Evolutionary conservation across 352 stramenopile genomes (phyloP), one percentile per base, ranked within the genome.

Genomic region (Pythium rhizo-oryzae): DNA sequence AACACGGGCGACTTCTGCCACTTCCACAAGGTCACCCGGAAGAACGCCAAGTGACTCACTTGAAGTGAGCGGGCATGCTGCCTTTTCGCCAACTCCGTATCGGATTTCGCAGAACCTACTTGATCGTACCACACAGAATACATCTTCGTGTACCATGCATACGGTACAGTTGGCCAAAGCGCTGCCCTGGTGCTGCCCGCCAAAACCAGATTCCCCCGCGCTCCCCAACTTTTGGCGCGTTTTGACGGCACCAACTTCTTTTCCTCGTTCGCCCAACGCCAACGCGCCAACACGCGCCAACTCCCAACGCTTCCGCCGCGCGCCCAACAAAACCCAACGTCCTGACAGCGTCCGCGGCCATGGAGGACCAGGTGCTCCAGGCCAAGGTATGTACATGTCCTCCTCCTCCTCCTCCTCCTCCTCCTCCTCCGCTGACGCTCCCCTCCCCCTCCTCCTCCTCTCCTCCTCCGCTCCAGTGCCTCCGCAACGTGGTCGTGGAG

Each of bases 401-500:
- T 7, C 6, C 28, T 33, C 28, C 28, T 33, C 28, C 28, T 33
- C 28, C 28, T 33, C 28, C 28, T 33, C 28, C 3, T 33, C 28
- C 28, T 47, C 15, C 18, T 47, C 18, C 1, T 47, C 28, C 28
- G 28, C 28, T 33, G 28, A 33, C 28, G 28, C 28, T 33, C 28
- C 28, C 28, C 28, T 33, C 28, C 28, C 6, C 28, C 28, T 6
- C 28, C 28, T 33, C 28, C 28, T 33, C 28, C 28, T 33, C 28
- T 33, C 28, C 28, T 33, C 28, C 28, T 33, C 28, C 28, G 2
- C 28, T 33, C 13, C 66, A 92, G 85, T 93, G 85, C 62, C 62
- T 78, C 8, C 78, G 70, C 37, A 70, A 74, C 50, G 85, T 92
- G 30, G 74, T 82, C 61, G 67, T 92, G 19, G 81, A 92, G 55